phyloP scores from a whole-genome alignment of 2,329 filamentous ascomycete genomes.

The Juglanconis sp. region DNA sequence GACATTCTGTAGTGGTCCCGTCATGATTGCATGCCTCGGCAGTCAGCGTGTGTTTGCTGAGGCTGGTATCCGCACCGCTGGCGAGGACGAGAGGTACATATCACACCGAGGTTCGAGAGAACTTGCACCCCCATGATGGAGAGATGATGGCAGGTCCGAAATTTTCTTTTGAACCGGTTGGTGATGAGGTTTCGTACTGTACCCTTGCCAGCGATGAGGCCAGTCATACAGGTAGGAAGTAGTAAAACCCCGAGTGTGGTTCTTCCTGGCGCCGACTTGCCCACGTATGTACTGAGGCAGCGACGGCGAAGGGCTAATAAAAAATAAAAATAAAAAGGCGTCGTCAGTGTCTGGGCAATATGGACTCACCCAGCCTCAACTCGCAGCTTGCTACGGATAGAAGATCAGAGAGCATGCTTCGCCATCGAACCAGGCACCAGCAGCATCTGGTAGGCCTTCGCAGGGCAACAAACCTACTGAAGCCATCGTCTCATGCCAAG shows the following conservation, averaged over 20 bases:
- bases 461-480: neutral
- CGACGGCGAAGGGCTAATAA: neutral
- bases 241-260: neutral
- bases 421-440: neutral
- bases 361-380: neutral
- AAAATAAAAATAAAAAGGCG: neutral
- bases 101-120: conserved; percentile 25
- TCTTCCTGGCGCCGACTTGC: neutral
- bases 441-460: neutral
- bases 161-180: neutral
- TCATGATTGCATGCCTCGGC: conserved; percentile 27
- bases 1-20: neutral
- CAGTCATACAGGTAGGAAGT: conserved; percentile 22
- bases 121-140: conserved; percentile 24
- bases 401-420: neutral
- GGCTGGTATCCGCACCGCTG: conserved; percentile 38
- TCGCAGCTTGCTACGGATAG: neutral
- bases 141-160: neutral
- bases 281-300: neutral
- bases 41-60: conserved; percentile 40
- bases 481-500: neutral
- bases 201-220: conserved; percentile 19
- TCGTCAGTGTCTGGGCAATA: too few species aligned
- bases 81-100: conserved; percentile 26
- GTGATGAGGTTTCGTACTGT: too few species aligned